Evolutionary conservation across 495 filamentous ascomycete genomes (phyloP), one percentile per base, ranked within the genome.

Genomic region (Bacidia gigantensis): DNA sequence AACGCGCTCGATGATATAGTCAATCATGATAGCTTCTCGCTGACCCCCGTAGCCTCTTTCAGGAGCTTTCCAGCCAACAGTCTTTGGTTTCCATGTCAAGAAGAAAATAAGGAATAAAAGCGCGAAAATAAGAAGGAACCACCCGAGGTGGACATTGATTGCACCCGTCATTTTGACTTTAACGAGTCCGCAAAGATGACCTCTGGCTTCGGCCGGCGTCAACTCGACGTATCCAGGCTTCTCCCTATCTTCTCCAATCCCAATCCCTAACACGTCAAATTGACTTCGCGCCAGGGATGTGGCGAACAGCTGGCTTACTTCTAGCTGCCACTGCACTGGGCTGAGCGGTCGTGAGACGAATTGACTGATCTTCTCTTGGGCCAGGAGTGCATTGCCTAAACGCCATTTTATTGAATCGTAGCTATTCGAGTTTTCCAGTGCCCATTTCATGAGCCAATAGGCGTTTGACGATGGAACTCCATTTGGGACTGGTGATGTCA

Each of bases 201-300:
- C 55, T 18, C 21, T 43, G 14, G 55, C 55, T 38, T 54, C 52
- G 22, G 55, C 53, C 14, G 55, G 55, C 14, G 52, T 54, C 22
- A 21, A 12, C 21, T 55, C 43, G 12, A 46, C 26, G n/a, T 62
- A 61, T 9, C 56, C 60, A 11, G 46, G 24, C 11, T 42, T 51
- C 11, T 52, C 52, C 12, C 26, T 40, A 43, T 54, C 60, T 49
- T 58, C 56, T 2, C 60, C 60, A 22, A 39, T 59, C 14, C 60
- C 56, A 32, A 63, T 60, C 10, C 39, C 39, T 49, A 49, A 49
- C 3, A 57, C 60, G 41, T 62, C 54, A 26, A 50, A 57, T 46
- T 62, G 60, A 21, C 50, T 52, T 11, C 61, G 53, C 7, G 61
- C 61, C 0, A 60, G 57, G 7, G 61, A 62, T 2, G 61, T 62